These are phyloP conservation scores for Colletotrichum somersetense DNA, from an alignment of 2,329 filamentous ascomycete genomes.

Conservation along the genomic window DNA sequence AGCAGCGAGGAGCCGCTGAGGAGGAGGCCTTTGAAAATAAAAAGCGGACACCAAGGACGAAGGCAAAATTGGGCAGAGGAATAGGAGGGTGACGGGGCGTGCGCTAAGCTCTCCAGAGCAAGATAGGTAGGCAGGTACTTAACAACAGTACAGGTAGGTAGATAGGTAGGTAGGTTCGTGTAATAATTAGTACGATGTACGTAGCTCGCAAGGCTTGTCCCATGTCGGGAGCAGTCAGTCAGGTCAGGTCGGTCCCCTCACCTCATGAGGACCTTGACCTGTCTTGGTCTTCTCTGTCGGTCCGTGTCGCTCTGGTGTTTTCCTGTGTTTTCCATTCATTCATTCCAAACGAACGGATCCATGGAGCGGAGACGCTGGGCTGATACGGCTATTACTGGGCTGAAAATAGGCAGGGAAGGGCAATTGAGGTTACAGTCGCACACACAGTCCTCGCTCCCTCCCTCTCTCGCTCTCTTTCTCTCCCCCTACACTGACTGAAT, in stretches of 20 bases:
- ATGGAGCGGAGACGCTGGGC: constrained; percentile 12
- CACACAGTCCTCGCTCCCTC: neutral
- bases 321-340: constrained; percentile 16
- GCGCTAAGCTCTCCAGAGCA: constrained; percentile 27
- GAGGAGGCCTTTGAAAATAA: neutral
- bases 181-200: neutral
- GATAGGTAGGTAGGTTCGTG: neutral
- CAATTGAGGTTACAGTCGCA: constrained; percentile 10
- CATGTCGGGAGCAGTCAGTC: constrained; percentile 5
- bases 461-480: neutral
- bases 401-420: neutral
- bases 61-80: constrained; percentile 24
- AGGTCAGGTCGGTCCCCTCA: neutral
- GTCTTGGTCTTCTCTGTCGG: neutral
- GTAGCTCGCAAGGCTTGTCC: constrained; percentile 8
- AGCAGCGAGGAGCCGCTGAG: neutral
- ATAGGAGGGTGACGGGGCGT: constrained; percentile 33
- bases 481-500: neutral
- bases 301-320: neutral
- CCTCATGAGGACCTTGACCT: neutral
- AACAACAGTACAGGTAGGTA: too few species aligned
- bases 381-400: constrained; percentile 2
- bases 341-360: neutral
- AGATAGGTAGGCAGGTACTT: neutral
- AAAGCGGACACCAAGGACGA: constrained; percentile 29